Evolutionary conservation across 129 eudicot genomes (phyloP), one percentile per base, ranked within the genome.

Genomic region (Rutidosis leptorrhynchoides): DNA sequence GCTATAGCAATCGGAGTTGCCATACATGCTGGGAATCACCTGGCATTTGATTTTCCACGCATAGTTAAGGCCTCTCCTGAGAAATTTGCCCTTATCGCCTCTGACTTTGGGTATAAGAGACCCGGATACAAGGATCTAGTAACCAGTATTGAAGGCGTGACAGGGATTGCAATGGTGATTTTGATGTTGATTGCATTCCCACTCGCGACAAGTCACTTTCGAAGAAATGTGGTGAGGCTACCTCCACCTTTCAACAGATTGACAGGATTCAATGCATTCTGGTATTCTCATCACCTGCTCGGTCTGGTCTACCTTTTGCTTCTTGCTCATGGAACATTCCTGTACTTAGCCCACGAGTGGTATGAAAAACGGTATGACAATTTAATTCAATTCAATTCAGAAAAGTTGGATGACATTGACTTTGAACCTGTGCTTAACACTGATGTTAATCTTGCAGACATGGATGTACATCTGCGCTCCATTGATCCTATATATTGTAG

Each of bases 381-480:
- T n/a, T n/a, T n/a, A n/a, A n/a, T n/a, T n/a, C n/a, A n/a, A n/a
- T n/a, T n/a, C n/a, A n/a, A n/a, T n/a, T n/a, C n/a, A n/a, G n/a
- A n/a, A n/a, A n/a, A n/a, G n/a, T n/a, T n/a, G n/a, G n/a, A n/a
- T n/a, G n/a, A n/a, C n/a, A n/a, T n/a, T n/a, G n/a, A n/a, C n/a
- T n/a, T n/a, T n/a, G n/a, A n/a, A n/a, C n/a, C n/a, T n/a, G n/a
- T n/a, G n/a, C n/a, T n/a, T n/a, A n/a, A n/a, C n/a, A n/a, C n/a
- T n/a, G n/a, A 6, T 64, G 73, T 24, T 21, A 33, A 43, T 61
- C 52, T 79, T 7, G 6, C 88, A 94, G 99, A 86, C 94, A 55
- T 94, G 99, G 99, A 89, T 89, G 97, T 89, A 89, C 73, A 89
- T 89, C 53, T 79, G 87, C n/a, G 63, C 84, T 70, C 99, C 99